Base-by-base conservation (phyloP, 441 rosid species). In the Pelargonium citronellum region DNA sequence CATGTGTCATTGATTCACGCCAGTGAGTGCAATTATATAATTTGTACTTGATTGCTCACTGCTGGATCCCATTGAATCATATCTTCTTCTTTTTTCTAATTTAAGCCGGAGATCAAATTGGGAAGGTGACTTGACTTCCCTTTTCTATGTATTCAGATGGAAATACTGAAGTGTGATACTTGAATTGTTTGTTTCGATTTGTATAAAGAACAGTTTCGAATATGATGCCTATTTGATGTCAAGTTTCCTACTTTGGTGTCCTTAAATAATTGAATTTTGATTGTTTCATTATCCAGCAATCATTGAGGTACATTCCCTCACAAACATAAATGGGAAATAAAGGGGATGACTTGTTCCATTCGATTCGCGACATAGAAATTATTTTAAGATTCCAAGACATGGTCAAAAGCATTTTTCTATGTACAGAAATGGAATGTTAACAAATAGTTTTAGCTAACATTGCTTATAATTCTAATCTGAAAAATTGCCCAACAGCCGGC, bases 171-270 rank as follows among this genome's bases (percentile, higher is more conserved):
- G 71, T 70, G 78, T 69, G 79, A 69, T 67, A 75, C 81, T 71
- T 74, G 75, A 74, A 77, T 79, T 77, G 73, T 74, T 71, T 80
- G 75, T 86, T 81, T 84, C 82, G 82, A 85, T 74, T 69, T 80
- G 75, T 86, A 82, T 84, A 83, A 83, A 85, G 81, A 81, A 73
- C 69, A 69, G 61, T 68, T 68, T 73, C 60, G 43, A 69, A 64
- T 51, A 17, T 30, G 73, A 64, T 62, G 72, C 69, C n/a, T 65
- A 55, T 30, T 60, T 75, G 11, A 57, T 70, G 47, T 49, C 68
- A 41, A 41, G 69, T 71, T 68, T 30, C 60, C 60, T 20, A 62
- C 22, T 7, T 67, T 37, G 37, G 27, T 11, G 34, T 55, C 64
- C 41, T 20, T 30, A 58, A 7, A 30, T 61, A 7, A 3, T 66